phyloP scores from a whole-genome alignment of 1,284 basidiomycete genomes.

The Hypsizygus ulmarius region DNA sequence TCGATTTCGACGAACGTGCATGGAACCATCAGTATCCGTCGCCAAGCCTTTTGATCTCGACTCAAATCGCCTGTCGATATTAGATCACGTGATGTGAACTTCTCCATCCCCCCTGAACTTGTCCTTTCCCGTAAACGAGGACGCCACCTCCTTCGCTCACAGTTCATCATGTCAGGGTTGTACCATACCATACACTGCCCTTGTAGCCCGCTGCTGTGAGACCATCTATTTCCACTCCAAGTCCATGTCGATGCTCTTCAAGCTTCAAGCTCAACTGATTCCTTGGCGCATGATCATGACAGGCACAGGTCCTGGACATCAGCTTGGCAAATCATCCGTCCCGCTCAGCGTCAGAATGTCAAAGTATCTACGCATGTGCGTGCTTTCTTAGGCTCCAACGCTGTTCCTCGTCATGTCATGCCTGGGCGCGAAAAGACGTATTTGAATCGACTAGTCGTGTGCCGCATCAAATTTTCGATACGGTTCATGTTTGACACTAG shows the following conservation, averaged over 20 bases:
- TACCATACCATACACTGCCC: too few species aligned
- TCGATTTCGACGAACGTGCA: slow-evolving; percentile 15
- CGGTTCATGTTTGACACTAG: too few species aligned
- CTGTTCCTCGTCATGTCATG: not conserved
- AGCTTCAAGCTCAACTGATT: not conserved
- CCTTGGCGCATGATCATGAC: not conserved
- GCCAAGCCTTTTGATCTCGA: not conserved
- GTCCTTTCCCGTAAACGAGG: too few species aligned
- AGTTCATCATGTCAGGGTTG: too few species aligned
- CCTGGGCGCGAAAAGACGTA: too few species aligned
- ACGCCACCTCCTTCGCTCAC: too few species aligned
- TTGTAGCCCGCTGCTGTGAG: too few species aligned
- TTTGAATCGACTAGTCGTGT: too few species aligned
- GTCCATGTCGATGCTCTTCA: too few species aligned
- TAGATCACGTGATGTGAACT: not conserved
- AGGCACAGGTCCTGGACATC: not conserved
- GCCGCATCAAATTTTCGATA: too few species aligned
- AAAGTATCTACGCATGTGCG: slow-evolving; percentile 1
- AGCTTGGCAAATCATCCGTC: not conserved
- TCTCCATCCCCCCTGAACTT: not conserved
- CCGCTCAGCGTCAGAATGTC: too few species aligned
- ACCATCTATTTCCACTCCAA: too few species aligned
- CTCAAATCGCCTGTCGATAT: not conserved
- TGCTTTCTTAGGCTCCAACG: not conserved
- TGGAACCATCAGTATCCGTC: not conserved